Base-by-base conservation (phyloP, 108 stramenopile species). In the Poteriospumella lacustris region DNA sequence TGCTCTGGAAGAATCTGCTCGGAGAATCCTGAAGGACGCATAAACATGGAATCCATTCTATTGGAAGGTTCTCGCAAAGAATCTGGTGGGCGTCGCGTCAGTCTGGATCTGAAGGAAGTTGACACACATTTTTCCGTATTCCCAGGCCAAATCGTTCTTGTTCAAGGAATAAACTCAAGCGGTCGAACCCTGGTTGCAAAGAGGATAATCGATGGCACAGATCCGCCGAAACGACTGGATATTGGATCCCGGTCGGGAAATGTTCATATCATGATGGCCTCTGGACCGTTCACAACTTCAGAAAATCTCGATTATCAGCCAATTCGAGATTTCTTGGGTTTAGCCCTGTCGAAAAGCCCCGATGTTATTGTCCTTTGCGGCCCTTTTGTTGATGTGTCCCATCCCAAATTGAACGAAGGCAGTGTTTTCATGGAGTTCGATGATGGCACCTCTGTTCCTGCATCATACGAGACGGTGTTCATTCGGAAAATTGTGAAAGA, bases 111-210 rank as follows among this genome's bases (percentile, higher is more conserved):
- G 3, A 58, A 75, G 15, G 82, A 82, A 36, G 58, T 95, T 42
- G 73, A 75, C 12, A 68, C 84, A 3, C n/a, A n/a, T n/a, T 96
- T 89, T 84, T 88, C 92, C 44, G 77, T 98, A 34, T 98, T 96
- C 84, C 95, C 95, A 0, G 97, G 97, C 29, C 97, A 98, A 87
- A 92, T 95, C 58, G 94, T 98, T 26, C 95, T 92, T 28, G 87
- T 94, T 39, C 87, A 92, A 78, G 97, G 97, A 31, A 84, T 94
- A 76, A 95, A 95, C 83, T 72, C 88, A 42, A 85, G 89, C 1
- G 96, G 96, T 5, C 80, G 90, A 36, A 91, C 82, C 68, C 79
- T 96, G 78, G 85, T 89, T 42, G 94, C 89, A 1, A 77, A 86
- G 38, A 83, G 84, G 40, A 83, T 97, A 52, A 82, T 80, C 44